Evolutionary conservation across 768 basidiomycete genomes (phyloP).

Genomic region (Sistotremastrum niveocremeum): DNA sequence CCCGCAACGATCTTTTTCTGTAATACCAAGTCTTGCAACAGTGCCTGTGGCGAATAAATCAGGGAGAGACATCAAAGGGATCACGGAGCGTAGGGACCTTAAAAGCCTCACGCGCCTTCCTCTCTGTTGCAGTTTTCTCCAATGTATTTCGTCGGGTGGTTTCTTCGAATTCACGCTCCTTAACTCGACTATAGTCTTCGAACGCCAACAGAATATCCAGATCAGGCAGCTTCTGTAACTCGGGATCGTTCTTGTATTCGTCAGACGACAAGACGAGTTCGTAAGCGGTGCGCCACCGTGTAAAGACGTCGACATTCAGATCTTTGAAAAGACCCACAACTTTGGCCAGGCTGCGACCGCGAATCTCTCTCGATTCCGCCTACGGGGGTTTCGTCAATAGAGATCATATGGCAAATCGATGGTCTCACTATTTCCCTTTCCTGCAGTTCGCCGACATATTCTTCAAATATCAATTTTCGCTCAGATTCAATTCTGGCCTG

Average conservation of each 20-base stretch:
- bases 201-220: constrained; percentile 88
- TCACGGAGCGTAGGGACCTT: constrained; percentile 32
- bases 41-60: constrained; percentile 29
- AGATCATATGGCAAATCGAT: not conserved
- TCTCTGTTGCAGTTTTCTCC: constrained; percentile 70
- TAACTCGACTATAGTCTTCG: constrained; percentile 83
- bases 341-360: constrained; percentile 68
- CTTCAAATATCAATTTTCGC: constrained; percentile 78
- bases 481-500: constrained; percentile 78
- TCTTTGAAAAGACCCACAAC: constrained; percentile 77
- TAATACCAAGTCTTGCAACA: constrained; percentile 58
- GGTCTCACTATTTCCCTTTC: constrained; percentile 73
- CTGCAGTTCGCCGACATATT: constrained; percentile 78
- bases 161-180: constrained; percentile 87
- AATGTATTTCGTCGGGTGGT: constrained; percentile 67
- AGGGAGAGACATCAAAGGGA: not conserved
- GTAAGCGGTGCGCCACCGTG: constrained; percentile 82
- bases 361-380: constrained; percentile 48
- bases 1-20: constrained; percentile 60
- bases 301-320: constrained; percentile 84
- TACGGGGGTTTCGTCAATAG: constrained; percentile 5
- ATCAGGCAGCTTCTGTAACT: constrained; percentile 72
- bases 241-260: constrained; percentile 64
- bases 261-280: constrained; percentile 61
- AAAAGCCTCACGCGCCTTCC: constrained; percentile 88